Conservation (phyloP, 2,329 filamentous ascomycete genomes). For the Fusarium napiforme region DNA sequence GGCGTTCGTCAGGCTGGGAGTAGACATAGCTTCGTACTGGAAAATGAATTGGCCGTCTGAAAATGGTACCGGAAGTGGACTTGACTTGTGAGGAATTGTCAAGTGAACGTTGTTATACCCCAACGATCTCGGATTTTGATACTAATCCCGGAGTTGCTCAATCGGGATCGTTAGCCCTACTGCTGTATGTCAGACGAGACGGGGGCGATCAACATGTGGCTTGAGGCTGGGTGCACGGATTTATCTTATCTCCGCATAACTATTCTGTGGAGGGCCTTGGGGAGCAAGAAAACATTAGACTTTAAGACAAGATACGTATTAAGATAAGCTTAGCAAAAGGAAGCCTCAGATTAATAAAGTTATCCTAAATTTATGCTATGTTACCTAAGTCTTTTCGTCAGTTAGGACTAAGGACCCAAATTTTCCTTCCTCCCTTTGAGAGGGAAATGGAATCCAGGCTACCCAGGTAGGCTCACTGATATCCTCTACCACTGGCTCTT, state of each 20-base stretch:
- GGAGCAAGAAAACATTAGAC: neutral
- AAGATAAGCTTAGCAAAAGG: too few relatives aligned
- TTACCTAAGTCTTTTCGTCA: too few relatives aligned
- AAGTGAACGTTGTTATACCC: too few relatives aligned
- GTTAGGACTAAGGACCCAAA: too few relatives aligned
- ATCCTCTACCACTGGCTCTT: rapidly evolving
- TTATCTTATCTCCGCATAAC: neutral
- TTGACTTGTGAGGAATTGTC: too few relatives aligned
- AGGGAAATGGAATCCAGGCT: too few relatives aligned
- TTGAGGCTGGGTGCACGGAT: neutral
- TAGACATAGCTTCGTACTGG: neutral
- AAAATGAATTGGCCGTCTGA: too few relatives aligned
- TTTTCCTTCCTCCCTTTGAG: too few relatives aligned
- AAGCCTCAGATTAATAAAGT: too few relatives aligned
- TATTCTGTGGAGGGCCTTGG: too few relatives aligned
- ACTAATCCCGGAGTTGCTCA: neutral
- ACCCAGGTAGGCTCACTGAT: neutral
- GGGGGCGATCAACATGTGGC: neutral
- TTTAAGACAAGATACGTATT: neutral
- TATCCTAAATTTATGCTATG: too few relatives aligned
- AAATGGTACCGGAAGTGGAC: too few relatives aligned
- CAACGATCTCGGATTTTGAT: neutral
- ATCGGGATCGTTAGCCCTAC: neutral
- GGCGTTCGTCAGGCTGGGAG: neutral
- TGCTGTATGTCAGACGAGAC: neutral